Conservation (phyloP, 1,139 yeast genomes). For the Candida glucosophila region DNA sequence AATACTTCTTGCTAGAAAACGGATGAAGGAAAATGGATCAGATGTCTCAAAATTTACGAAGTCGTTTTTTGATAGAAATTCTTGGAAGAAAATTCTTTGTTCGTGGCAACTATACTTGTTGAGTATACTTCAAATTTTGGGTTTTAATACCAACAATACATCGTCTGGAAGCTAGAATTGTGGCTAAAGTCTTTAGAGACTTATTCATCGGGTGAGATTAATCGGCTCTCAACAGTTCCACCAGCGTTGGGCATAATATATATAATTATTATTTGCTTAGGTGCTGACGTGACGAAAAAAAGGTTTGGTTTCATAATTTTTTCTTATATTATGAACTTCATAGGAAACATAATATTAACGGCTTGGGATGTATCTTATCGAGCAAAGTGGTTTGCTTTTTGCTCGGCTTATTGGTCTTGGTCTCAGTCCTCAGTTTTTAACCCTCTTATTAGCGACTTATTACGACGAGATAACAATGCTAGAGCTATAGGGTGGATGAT, state of each 20-base stretch:
- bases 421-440: conserved; percentile 43
- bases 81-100: conserved; percentile 44
- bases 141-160: conserved; percentile 52
- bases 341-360: conserved; percentile 35
- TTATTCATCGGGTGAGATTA: conserved; percentile 23
- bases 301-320: conserved; percentile 50
- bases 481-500: conserved; percentile 36
- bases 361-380: conserved; percentile 38
- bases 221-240: conserved; percentile 34
- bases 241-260: conserved; percentile 37
- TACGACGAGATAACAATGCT: conserved; percentile 34
- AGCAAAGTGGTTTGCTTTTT: conserved; percentile 43
- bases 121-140: conserved; percentile 46
- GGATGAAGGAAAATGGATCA: conserved; percentile 40
- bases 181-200: conserved; percentile 33
- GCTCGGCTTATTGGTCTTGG: conserved; percentile 40
- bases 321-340: conserved; percentile 39
- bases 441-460: conserved; percentile 39
- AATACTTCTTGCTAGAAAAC: conserved; percentile 48
- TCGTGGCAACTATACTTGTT: conserved; percentile 50
- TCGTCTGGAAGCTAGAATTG: conserved; percentile 42
- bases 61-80: conserved; percentile 21
- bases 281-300: conserved; percentile 42
- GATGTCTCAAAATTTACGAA: conserved; percentile 19
- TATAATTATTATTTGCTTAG: conserved; percentile 30